These are phyloP conservation scores for Coemansia asiatica DNA, from an alignment of 192 early-diverging fungal species.

Conservation along the genomic window DNA sequence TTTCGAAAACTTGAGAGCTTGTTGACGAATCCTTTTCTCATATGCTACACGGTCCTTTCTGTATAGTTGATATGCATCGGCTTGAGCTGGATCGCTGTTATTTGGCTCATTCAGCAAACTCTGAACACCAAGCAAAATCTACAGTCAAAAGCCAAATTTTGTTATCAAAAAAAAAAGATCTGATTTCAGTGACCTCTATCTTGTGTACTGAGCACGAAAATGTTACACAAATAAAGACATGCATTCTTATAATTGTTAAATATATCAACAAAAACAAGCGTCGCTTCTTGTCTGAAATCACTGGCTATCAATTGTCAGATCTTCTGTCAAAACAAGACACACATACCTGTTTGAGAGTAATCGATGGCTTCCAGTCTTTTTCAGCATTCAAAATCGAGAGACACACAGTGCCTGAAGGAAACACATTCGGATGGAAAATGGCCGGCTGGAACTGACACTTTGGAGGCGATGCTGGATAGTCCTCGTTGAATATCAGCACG, in stretches of 20 bases:
- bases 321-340: not conserved
- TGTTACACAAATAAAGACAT: too few relatives aligned
- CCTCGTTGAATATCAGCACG: constrained; percentile 79
- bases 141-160: not conserved
- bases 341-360: constrained; percentile 86
- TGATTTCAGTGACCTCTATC: too few relatives aligned
- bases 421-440: constrained; percentile 94
- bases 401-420: constrained; percentile 96
- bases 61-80: constrained; percentile 44
- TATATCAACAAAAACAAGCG: too few relatives aligned
- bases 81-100: constrained; percentile 78
- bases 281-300: too few relatives aligned
- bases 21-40: constrained; percentile 60
- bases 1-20: constrained; percentile 53
- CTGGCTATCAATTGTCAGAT: not conserved
- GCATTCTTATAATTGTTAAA: too few relatives aligned
- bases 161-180: not conserved
- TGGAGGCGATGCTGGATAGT: constrained; percentile 86
- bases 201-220: too few relatives aligned
- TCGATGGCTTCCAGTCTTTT: constrained; percentile 91
- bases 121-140: constrained; percentile 91
- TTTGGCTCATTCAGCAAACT: constrained; percentile 91
- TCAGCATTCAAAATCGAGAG: constrained; percentile 96
- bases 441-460: constrained; percentile 80
- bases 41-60: constrained; percentile 58